Conservation (phyloP, 441 rosid species). For the Mallotus japonicus region DNA sequence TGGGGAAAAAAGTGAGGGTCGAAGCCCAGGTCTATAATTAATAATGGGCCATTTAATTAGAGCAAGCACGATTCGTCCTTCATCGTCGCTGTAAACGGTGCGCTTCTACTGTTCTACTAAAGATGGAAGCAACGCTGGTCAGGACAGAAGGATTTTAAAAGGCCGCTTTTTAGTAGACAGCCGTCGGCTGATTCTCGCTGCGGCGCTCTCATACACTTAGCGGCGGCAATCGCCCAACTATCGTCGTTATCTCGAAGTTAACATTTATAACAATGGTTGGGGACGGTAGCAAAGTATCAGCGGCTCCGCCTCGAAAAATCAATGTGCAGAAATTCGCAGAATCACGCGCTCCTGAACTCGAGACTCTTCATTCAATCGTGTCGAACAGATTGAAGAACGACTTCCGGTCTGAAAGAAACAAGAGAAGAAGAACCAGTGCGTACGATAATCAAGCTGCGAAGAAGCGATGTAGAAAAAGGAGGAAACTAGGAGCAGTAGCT, state of each 20-base stretch:
- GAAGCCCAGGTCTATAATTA: not conserved
- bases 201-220: not conserved
- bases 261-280: slow-evolving; percentile 32
- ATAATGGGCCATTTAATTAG: not conserved
- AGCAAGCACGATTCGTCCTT: not conserved
- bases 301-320: slow-evolving; percentile 55
- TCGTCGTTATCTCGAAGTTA: not conserved
- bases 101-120: not conserved
- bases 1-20: not conserved
- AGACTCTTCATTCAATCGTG: slow-evolving; percentile 60
- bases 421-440: slow-evolving; percentile 83
- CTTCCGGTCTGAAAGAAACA: slow-evolving; percentile 63
- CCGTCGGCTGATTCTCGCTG: not conserved
- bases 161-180: not conserved
- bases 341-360: slow-evolving; percentile 66
- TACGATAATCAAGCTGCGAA: slow-evolving; percentile 50
- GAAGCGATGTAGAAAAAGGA: slow-evolving; percentile 47
- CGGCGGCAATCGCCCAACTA: not conserved
- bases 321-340: slow-evolving; percentile 67
- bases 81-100: not conserved
- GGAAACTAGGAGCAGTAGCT: slow-evolving; percentile 28
- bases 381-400: slow-evolving; percentile 54
- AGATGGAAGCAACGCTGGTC: not conserved
- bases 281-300: slow-evolving; percentile 38
- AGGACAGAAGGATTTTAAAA: not conserved